phyloP scores from a whole-genome alignment of 805 yeast genomes.

The Sungouiella blattae region DNA sequence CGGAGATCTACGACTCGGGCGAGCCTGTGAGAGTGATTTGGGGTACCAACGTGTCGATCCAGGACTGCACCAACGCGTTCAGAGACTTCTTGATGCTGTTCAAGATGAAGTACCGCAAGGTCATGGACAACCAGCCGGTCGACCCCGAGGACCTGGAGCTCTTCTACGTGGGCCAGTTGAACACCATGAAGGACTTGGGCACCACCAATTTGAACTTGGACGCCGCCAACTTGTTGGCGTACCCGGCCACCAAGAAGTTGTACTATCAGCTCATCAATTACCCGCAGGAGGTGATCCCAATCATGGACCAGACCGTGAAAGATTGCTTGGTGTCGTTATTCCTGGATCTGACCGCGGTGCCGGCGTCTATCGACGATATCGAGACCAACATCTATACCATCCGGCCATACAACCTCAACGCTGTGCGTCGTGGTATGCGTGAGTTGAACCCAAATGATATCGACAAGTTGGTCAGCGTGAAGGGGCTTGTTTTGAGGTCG shows the following conservation, averaged over 20 bases:
- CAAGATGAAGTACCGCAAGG: slow-evolving; percentile 69
- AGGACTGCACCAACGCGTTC: slow-evolving; percentile 77
- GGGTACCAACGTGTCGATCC: slow-evolving; percentile 97
- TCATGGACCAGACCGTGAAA: slow-evolving; percentile 94
- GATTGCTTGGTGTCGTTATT: slow-evolving; percentile 76
- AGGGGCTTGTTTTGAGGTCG: slow-evolving; percentile 85
- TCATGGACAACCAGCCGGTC: slow-evolving; percentile 39
- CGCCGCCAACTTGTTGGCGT: slow-evolving; percentile 72
- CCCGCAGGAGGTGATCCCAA: slow-evolving; percentile 95
- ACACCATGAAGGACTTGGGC: slow-evolving; percentile 73
- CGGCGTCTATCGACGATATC: slow-evolving; percentile 54
- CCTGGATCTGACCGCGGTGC: slow-evolving; percentile 21
- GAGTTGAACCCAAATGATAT: slow-evolving; percentile 92
- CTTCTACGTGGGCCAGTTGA: slow-evolving; percentile 69
- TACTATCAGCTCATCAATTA: slow-evolving; percentile 85
- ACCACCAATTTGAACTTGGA: slow-evolving; percentile 82
- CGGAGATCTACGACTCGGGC: slow-evolving; percentile 31
- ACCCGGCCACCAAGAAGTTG: slow-evolving; percentile 69
- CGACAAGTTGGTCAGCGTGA: slow-evolving; percentile 85
- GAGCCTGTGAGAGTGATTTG: slow-evolving; percentile 91
- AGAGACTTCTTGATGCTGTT: slow-evolving; percentile 81
- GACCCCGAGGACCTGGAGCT: slow-evolving; percentile 63
- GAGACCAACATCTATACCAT: slow-evolving; percentile 82
- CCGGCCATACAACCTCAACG: slow-evolving; percentile 81
- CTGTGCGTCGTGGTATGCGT: slow-evolving; percentile 72